Evolutionary conservation across 1,139 yeast species (phyloP), one percentile per base, ranked within the genome.

Genomic region (Yamadazyma aaseri): DNA sequence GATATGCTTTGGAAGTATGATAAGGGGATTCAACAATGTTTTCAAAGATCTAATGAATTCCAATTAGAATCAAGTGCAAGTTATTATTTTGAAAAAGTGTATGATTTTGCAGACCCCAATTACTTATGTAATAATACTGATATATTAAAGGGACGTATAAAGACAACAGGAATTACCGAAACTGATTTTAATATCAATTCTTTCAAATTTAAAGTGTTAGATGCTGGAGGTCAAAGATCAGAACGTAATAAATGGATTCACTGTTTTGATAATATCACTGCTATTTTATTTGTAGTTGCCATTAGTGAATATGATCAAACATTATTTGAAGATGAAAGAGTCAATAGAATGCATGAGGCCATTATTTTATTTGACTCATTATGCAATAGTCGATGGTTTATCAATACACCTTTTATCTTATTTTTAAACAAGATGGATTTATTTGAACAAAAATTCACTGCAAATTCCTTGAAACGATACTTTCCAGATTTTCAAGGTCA

Each of bases 221-320:
- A 92, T 64, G 97, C 96, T 5, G 99, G 99, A 32, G 99, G 99
- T 2, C 98, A 92, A 61, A 70, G 98, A 39, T 79, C 90, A 26
- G 98, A 92, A 60, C 74, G 98, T 38, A 80, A 82, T 47, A 92
- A 92, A 56, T 92, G 98, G 98, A 86, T 92, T 41, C 96, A 90
- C 56, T 86, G 96, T 53, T 92, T 94, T 60, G 95, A 90, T 51
- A 87, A 86, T 45, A 89, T 92, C 36, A 85, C 96, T 0, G 87
- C 95, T 2, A 82, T 94, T 1, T 60, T 92, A 24, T 92, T 89
- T 59, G 96, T 92, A n/a, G 76, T 86, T 17, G 97, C 97, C 0
- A 80, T 89, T 22, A 80, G 89, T 30, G 98, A 92, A 60, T 92
- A 86, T 56, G 97, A 92, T 60, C 96, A 92, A 58, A 81, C 76